phyloP scores from a whole-genome alignment of 2,329 filamentous ascomycete genomes.

The Neofusicoccum umdonicola region DNA sequence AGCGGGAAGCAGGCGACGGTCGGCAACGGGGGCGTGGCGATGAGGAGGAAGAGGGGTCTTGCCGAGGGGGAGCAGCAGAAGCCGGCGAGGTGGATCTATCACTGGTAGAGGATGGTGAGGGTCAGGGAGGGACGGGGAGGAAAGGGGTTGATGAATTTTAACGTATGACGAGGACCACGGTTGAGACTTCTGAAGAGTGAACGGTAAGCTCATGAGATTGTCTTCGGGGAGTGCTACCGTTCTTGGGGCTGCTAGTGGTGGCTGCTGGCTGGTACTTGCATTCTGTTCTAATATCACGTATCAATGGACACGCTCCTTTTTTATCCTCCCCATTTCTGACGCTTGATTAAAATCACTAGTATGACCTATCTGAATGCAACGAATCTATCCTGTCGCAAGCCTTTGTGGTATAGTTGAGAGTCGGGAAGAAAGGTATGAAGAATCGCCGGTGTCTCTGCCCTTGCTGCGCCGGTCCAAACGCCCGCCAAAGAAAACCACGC shows the following conservation, averaged over 20 bases:
- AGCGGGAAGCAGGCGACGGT: slow-evolving; percentile 22
- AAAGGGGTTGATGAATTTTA: background rate
- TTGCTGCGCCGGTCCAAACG: slow-evolving; percentile 7
- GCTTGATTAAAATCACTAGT: background rate
- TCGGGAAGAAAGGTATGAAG: background rate
- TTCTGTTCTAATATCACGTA: background rate
- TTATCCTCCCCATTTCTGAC: background rate
- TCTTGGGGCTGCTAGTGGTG: background rate
- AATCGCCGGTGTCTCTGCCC: background rate
- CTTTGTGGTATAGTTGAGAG: slow-evolving; percentile 9
- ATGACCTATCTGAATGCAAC: background rate
- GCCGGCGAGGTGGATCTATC: slow-evolving; percentile 33
- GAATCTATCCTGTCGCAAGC: background rate
- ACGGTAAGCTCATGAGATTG: background rate
- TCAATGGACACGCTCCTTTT: background rate
- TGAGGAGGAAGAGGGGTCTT: slow-evolving; percentile 34
- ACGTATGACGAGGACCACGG: no score
- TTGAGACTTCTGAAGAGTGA: background rate
- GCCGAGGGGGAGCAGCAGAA: slow-evolving; percentile 25
- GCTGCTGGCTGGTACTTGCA: background rate
- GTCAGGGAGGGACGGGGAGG: background rate
- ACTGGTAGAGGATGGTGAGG: slow-evolving; percentile 21
- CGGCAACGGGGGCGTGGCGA: slow-evolving; percentile 26
- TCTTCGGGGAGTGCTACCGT: background rate
- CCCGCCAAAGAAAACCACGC: background rate